Evolutionary conservation across 1,284 basidiomycete species (phyloP), one percentile per base, ranked within the genome.

Genomic region (Violaceomyces palustris): DNA sequence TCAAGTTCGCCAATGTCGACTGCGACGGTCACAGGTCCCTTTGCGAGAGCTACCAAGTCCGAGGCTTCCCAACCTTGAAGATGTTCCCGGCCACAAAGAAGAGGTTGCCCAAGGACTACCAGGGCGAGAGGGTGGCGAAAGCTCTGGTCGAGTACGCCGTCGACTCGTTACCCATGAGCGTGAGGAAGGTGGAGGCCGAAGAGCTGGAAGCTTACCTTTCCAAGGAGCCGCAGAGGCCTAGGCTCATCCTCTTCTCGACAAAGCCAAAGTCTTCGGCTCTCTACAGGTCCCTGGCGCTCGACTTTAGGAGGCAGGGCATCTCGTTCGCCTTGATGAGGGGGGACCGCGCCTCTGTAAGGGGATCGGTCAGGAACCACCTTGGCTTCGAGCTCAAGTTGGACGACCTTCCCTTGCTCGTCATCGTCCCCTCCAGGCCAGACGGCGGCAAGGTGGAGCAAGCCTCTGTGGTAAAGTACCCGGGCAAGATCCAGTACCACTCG

Each of bases 41-140:
- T 8, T 96, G 91, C 69, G 82, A 82, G 0, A 82, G 88, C 52
- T 86, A 87, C 78, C 82, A 82, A n/a, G 81, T 94, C 17, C 79
- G 90, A 75, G 91, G 92, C 2, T 96, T 92, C 79, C 91, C 92
- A 1, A 94, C 91, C 3, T 73, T 96, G 77, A 25, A 83, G 92
- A 44, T 78, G 83, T 50, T 74, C 64, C 51, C 74, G 28, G 45
- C 67, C 38, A 58, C 65, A 21, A 67, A 72, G 51, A 78, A 83
- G 48, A 73, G 82, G 1, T 76, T 81, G 3, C 80, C 87, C 0
- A 80, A 85, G 55, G 78, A 80, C 39, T 94, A 87, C 70, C 79
- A 86, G 2, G 79, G 80, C 25, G 83, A 90, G 54, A 81, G 91
- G 38, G 84, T 82, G 26, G 82, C 84, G 1, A 82, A 79, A 39